phyloP scores from a whole-genome alignment of 257 asterid genomes.

The Galeopsis tetrahit region DNA sequence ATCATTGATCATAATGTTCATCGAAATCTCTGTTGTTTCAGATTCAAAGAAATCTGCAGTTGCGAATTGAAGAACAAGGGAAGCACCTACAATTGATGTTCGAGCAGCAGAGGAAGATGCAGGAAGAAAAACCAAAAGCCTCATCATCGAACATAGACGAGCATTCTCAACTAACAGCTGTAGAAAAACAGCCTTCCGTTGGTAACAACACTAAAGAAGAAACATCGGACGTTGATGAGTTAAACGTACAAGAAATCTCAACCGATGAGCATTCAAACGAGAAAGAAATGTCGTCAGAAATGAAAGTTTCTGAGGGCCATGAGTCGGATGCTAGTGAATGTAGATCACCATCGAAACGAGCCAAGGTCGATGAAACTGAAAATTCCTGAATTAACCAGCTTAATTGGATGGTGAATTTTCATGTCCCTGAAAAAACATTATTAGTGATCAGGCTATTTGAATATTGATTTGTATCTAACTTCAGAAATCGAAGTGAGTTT shows the following conservation, averaged over 20 bases:
- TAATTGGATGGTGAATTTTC: background rate
- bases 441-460: slow-evolving; percentile 1
- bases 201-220: slow-evolving; percentile 35
- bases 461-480: slow-evolving; percentile 5
- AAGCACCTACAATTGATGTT: slow-evolving; percentile 77
- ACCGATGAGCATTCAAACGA: slow-evolving; percentile 24
- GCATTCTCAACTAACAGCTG: slow-evolving; percentile 29
- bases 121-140: slow-evolving; percentile 52
- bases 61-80: slow-evolving; percentile 94
- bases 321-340: slow-evolving; percentile 31
- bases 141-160: slow-evolving; percentile 46
- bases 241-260: slow-evolving; percentile 26
- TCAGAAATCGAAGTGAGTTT: slow-evolving; percentile 26
- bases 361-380: slow-evolving; percentile 51
- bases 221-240: slow-evolving; percentile 35
- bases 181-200: slow-evolving; percentile 37
- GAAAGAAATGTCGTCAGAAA: slow-evolving; percentile 41
- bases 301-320: slow-evolving; percentile 35
- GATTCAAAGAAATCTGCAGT: slow-evolving; percentile 90
- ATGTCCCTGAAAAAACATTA: background rate
- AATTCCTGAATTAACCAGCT: slow-evolving; percentile 26
- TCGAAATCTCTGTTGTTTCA: slow-evolving; percentile 36
- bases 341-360: slow-evolving; percentile 51
- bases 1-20: background rate
- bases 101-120: slow-evolving; percentile 73